A percentile compares a stretch with the other conserved stretches of the same genome.
These are phyloP conservation scores for Phanerodontia chrysosporium DNA, from an alignment of 768 basidiomycete species.

Conservation along the genomic window DNA sequence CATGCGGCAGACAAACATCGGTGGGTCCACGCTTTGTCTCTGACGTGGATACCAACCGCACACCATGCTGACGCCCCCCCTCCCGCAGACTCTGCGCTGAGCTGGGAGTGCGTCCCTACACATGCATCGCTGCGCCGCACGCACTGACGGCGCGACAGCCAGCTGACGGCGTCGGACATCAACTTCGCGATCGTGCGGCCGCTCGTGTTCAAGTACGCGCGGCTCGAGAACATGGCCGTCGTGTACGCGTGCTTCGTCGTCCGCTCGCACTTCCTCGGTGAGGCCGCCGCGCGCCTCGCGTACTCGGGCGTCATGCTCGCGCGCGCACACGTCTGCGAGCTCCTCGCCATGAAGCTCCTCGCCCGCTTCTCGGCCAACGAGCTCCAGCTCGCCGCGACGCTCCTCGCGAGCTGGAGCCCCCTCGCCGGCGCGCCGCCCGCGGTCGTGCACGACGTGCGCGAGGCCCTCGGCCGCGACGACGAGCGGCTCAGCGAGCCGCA, in stretches of 20 bases:
- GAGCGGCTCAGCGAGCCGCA: conserved; percentile 65
- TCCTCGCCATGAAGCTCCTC: conserved; percentile 85
- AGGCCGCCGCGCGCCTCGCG: conserved; percentile 68
- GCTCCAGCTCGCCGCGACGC: conserved; percentile 72
- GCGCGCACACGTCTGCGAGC: conserved; percentile 79
- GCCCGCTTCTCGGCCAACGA: conserved; percentile 68
- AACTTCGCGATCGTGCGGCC: conserved; percentile 79
- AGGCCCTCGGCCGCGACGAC: conserved; percentile 47
- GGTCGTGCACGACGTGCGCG: conserved; percentile 64
- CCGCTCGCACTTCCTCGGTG: conserved; percentile 71
- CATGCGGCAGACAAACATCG: conserved; percentile 25
- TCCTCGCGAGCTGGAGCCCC: conserved; percentile 84
- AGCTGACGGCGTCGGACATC: conserved; percentile 78
- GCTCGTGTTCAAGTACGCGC: conserved; percentile 73
- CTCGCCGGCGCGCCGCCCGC: conserved; percentile 69
- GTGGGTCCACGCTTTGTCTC: not conserved
- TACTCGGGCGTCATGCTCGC: conserved; percentile 68
- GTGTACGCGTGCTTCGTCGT: conserved; percentile 78
- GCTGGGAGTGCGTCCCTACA: conserved; percentile 78
- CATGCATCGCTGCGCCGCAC: conserved; percentile 1
- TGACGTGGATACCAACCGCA: not conserved
- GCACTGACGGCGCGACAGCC: conserved; percentile 35
- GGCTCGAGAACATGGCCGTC: conserved; percentile 67
- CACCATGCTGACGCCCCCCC: not conserved
- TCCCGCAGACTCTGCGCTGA: conserved; percentile 62